Percentiles rank a stretch among this genome's conserved stretches.
These are phyloP conservation scores for Verticillium zaregamsianum DNA, from an alignment of 2,329 filamentous ascomycete species.

Conservation along the genomic window DNA sequence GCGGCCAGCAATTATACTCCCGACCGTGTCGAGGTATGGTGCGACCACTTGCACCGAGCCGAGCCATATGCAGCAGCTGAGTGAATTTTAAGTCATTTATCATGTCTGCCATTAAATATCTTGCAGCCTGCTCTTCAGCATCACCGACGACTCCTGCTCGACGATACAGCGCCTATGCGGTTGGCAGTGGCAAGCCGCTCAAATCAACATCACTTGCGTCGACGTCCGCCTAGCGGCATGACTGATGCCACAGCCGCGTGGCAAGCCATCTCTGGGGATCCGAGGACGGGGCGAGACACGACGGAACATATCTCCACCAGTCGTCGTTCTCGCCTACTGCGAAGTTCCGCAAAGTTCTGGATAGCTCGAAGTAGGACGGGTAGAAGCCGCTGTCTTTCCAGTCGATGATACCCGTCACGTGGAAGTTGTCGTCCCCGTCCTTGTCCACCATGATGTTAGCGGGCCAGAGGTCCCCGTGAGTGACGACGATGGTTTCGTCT, in stretches of 20 bases:
- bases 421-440: conserved; percentile 12
- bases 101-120: too few species aligned
- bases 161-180: too few species aligned
- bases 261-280: background rate
- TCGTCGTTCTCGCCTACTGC: background rate
- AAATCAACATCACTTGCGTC: too few species aligned
- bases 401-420: background rate
- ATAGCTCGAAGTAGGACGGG: background rate
- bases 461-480: background rate
- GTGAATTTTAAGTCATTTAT: too few species aligned
- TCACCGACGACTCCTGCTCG: too few species aligned
- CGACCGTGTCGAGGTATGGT: too few species aligned
- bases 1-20: too few species aligned
- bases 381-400: background rate
- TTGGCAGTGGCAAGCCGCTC: too few species aligned
- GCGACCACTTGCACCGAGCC: too few species aligned
- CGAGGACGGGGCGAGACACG: background rate
- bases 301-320: background rate
- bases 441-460: background rate
- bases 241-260: background rate
- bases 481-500: background rate
- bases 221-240: too few species aligned
- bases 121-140: too few species aligned
- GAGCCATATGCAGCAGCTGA: too few species aligned
- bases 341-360: background rate